Evolutionary conservation across 306 rosid species (phyloP), one percentile per base, ranked within the genome.

Genomic region (Parietaria judaica): DNA sequence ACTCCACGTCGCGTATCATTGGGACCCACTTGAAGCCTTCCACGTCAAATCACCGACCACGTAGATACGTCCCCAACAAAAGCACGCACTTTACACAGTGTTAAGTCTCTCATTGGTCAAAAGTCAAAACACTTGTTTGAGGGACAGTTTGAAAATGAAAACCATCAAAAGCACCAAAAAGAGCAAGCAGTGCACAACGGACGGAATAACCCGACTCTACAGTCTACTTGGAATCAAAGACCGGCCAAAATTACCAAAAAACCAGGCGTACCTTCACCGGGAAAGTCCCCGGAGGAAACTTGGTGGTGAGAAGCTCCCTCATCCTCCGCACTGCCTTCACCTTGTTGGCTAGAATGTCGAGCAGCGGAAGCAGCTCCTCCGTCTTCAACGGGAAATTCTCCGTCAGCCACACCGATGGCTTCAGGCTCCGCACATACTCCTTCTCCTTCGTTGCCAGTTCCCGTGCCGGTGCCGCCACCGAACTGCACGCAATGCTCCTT

Each of bases 341-440:
- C 72, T 88, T 92, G 77, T 76, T 92, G 0, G 99, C 97, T 65
- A 92, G 69, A 43, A 92, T 92, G 73, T 92, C 99, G 0, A 92
- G 83, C 16, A 92, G 69, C 51, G 99, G 99, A 72, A 92, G 43
- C 1, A 92, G 70, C 79, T 92, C 96, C 75, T 92, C 99, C 60
- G 96, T 92, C 56, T 84, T 92, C 64, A 92, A 76, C n/a, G 99
- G 99, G 54, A 88, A 92, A 61, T 86, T 88, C 55, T 92, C 99
- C 74, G 96, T 92, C 31, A 92, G 43, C 96, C 99, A 92, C 41
- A 92, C 99, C 3, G 88, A 84, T 58, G 99, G 99, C 17, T 90
- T 71, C 60, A 88, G 66, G 52, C 96, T 92, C 41, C 77, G 83
- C 23, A 88, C 74, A 72, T 70, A 92, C 76, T 92, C 99, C 51